A percentile compares a stretch with the other conserved stretches of the same genome.
Conservation (phyloP, 345 rosid genomes). For the Eutrema yunnanense region DNA sequence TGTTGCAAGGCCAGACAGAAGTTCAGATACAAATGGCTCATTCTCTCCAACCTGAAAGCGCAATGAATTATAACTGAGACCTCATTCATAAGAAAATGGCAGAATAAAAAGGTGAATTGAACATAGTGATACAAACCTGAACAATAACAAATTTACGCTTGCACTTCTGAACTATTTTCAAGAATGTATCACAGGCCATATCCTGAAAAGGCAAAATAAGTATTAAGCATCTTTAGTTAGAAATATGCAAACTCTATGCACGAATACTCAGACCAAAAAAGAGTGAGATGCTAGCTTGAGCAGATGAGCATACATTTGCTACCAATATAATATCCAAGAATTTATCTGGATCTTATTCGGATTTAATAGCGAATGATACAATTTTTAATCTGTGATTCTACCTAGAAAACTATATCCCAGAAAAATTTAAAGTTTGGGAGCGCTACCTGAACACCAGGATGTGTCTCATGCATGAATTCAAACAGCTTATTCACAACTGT, state of each 20-base stretch:
- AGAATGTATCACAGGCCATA: constrained; percentile 99
- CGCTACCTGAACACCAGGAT: constrained; percentile 97
- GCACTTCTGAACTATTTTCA: constrained; percentile 99
- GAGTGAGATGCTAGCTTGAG: neutral
- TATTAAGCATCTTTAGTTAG: neutral
- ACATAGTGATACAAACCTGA: constrained; percentile 50
- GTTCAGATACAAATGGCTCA: constrained; percentile 98
- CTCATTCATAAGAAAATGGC: neutral
- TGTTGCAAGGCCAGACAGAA: constrained; percentile 81
- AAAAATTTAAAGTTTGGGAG: constrained; percentile 1
- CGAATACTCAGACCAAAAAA: neutral
- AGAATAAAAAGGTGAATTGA: neutral
- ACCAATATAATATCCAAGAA: neutral
- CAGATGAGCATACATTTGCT: neutral
- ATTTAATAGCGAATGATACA: neutral
- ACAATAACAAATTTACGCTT: constrained; percentile 89
- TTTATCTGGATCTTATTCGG: neutral
- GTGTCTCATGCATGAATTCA: constrained; percentile 99
- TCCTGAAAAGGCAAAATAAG: constrained; percentile 46
- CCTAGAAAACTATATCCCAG: neutral
- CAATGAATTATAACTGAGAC: neutral
- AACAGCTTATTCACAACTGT: constrained; percentile 98
- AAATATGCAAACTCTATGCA: neutral
- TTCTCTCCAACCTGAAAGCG: constrained; percentile 84
- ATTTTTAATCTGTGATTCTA: neutral